Evolutionary conservation across 2,329 filamentous ascomycete species (phyloP).

Genomic region (Grosmannia clavigera): DNA sequence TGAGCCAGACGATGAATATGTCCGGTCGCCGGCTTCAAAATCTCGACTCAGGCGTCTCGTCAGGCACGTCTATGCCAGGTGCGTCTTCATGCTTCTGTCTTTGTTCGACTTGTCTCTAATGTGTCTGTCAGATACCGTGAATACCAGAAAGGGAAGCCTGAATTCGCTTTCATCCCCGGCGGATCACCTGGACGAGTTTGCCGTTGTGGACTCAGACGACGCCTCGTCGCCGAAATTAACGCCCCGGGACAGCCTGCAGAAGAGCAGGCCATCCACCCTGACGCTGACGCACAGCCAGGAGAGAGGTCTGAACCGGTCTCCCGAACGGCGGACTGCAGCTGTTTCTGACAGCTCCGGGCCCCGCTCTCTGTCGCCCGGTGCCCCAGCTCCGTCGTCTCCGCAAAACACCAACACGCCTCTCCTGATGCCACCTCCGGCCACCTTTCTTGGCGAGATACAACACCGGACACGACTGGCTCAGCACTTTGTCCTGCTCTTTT

Average conservation of each 20-base stretch:
- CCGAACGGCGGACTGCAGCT: slow-evolving; percentile 14
- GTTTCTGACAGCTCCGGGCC: neutral
- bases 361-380: neutral
- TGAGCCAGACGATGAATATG: slow-evolving; percentile 22
- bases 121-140: slow-evolving; percentile 14
- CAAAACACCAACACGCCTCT: slow-evolving; percentile 24
- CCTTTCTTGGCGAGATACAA: slow-evolving; percentile 19
- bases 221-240: slow-evolving; percentile 16
- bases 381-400: neutral
- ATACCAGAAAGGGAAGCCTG: slow-evolving; percentile 9
- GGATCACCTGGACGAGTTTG: slow-evolving; percentile 17
- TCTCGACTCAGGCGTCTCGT: slow-evolving; percentile 39
- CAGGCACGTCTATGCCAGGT: slow-evolving; percentile 34
- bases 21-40: slow-evolving; percentile 38
- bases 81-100: neutral
- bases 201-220: slow-evolving; percentile 13
- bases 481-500: slow-evolving; percentile 23
- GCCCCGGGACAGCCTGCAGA: slow-evolving; percentile 19
- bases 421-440: slow-evolving; percentile 36
- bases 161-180: slow-evolving; percentile 18
- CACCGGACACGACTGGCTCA: slow-evolving; percentile 23
- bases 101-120: no score
- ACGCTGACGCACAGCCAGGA: slow-evolving; percentile 29
- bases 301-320: slow-evolving; percentile 17
- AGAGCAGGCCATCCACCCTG: slow-evolving; percentile 23